Evolutionary conservation across 2,329 filamentous ascomycete species (phyloP), one percentile per base, ranked within the genome.

Genomic region (Aspergillus pseudotamarii): DNA sequence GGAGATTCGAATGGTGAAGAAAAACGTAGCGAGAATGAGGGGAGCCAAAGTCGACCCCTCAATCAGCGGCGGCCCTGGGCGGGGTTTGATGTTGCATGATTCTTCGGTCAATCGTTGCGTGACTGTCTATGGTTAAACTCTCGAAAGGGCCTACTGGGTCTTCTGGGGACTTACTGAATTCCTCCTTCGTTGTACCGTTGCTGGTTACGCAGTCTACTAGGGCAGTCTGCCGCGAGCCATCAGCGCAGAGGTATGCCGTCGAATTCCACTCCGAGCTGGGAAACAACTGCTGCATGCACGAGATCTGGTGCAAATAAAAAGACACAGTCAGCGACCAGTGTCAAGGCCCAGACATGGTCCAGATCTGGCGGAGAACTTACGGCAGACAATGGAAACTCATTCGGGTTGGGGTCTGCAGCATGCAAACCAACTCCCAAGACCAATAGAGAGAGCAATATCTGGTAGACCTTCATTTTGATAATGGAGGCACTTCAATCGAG

Each of bases 1-100:
- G 2, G 57, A 38, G n/a, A 69, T 62, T 19, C 67, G 66, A 16
- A 60, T 48, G 12, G 58, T 21, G 32, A 69, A 69, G 51, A 69
- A 57, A n/a, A 68, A 23, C 0, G 62, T 64, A 3, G 65, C 62
- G 4, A 69, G 57, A 19, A 68, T 63, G 12, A 68, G 55, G 1
- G 67, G 67, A 4, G 58, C 59, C 2, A 68, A 45, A 11, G 63
- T 65, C 14, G 64, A 48, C 2, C 56, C 63, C 34, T 67, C 66
- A 6, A 65, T 51, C 21, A 61, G 58, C 9, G 60, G 63, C 4
- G 43, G 61, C 8, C 62, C 60, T 11, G 54, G 28, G 36, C 61
- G 61, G 16, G 51, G 51, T 10, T 21, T 38, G n/a, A 55, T 55
- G 2, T 23, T 19, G n/a, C 51, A 55, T 38, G n/a, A 12, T 36